A percentile compares a stretch with the other conserved stretches of the same genome.
Evolutionary conservation across 139 green algal species (phyloP).

Genomic region (Micractinium conductrix): DNA sequence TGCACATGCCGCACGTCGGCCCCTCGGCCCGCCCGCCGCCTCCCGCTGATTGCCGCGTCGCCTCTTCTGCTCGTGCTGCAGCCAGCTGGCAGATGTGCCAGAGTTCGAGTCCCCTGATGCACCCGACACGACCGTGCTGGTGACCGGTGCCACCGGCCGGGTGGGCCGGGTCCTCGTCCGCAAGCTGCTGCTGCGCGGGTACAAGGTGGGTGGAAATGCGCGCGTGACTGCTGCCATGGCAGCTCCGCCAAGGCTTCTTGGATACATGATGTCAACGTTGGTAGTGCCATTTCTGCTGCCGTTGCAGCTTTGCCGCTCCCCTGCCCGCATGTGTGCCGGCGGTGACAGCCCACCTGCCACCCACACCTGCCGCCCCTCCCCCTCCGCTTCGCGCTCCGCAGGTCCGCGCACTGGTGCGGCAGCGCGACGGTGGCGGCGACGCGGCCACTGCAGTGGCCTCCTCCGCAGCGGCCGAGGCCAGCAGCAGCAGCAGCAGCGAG

Average conservation of each 20-base stretch:
- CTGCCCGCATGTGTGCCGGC: too few species aligned
- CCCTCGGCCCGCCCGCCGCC: too few species aligned
- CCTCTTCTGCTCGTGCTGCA: background rate
- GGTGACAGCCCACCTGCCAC: too few species aligned
- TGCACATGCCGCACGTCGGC: too few species aligned
- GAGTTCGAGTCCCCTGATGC: slow-evolving; percentile 80
- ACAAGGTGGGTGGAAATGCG: slow-evolving; percentile 69
- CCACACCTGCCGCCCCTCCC: background rate
- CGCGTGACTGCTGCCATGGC: too few species aligned
- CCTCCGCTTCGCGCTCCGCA: background rate
- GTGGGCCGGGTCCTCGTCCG: slow-evolving; percentile 92
- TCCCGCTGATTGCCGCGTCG: too few species aligned
- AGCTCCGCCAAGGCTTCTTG: too few species aligned
- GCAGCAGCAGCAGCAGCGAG: background rate
- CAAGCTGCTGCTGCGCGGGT: slow-evolving; percentile 97
- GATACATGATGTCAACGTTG: too few species aligned
- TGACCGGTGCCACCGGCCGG: slow-evolving; percentile 91
- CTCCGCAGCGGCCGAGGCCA: background rate
- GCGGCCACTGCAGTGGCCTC: background rate
- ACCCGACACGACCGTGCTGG: slow-evolving; percentile 90
- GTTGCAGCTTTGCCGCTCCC: too few species aligned
- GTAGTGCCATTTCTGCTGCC: too few species aligned
- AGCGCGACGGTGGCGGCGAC: background rate
- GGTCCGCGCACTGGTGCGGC: slow-evolving; percentile 77
- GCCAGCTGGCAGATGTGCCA: background rate